Evolutionary conservation across 352 stramenopile species (phyloP).

Genomic region (Globisporangium radiosum): DNA sequence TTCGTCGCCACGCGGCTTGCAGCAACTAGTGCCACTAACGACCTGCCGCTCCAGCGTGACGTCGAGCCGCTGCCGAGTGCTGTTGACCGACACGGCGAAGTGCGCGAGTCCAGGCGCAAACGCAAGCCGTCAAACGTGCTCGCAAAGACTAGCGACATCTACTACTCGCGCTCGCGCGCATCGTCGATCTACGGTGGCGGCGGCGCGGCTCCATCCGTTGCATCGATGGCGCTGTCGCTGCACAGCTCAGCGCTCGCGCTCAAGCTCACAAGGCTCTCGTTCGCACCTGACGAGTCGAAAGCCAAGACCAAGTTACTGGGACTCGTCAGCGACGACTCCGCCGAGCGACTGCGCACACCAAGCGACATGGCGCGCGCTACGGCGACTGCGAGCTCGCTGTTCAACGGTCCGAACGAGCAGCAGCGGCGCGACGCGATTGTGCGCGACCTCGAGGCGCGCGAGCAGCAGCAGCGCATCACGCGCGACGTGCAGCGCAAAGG

Average conservation of each 20-base stretch:
- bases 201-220: no score
- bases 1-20: slow-evolving; percentile 2
- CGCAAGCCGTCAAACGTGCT: slow-evolving; percentile 10
- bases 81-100: slow-evolving; percentile 4
- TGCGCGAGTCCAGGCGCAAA: slow-evolving; percentile 6
- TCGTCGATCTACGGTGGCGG: no score
- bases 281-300: slow-evolving; percentile 1
- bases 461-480: slow-evolving; percentile 24
- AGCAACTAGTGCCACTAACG: background rate
- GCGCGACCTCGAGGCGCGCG: slow-evolving; percentile 35
- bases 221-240: slow-evolving; percentile 12
- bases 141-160: slow-evolving; percentile 7
- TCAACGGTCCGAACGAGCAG: slow-evolving; percentile 27
- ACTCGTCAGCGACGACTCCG: no score
- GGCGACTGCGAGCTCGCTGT: slow-evolving; percentile 1
- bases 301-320: no score
- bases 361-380: background rate
- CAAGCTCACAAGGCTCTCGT: slow-evolving; percentile 25
- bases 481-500: slow-evolving; percentile 30
- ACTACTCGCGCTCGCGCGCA: slow-evolving; percentile 19
- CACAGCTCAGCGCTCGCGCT: slow-evolving; percentile 18
- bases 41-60: slow-evolving; percentile 8
- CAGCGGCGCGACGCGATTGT: slow-evolving; percentile 37
- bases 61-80: background rate
- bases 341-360: no score